A percentile compares a stretch with the other conserved stretches of the same genome.
phyloP scores from a whole-genome alignment of 257 asterid genomes.

The Capsicum chinense region DNA sequence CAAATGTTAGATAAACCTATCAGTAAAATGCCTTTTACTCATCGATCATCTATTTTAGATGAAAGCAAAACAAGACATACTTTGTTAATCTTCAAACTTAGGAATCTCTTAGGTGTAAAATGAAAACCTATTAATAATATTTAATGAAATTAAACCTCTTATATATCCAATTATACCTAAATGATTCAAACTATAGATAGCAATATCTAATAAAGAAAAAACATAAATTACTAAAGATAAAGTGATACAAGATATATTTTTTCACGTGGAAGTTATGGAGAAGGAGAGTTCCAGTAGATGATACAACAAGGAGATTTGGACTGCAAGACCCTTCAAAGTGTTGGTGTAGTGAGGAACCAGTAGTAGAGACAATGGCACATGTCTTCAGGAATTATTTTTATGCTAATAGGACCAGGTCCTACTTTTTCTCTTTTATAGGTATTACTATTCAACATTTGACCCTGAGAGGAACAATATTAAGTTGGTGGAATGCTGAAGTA shows the following conservation, averaged over 20 bases:
- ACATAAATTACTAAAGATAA: background rate
- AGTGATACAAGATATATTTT: background rate
- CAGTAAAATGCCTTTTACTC: background rate
- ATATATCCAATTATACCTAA: background rate
- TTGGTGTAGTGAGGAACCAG: no score
- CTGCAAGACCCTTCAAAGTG: no score
- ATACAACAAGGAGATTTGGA: no score
- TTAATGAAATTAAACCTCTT: background rate
- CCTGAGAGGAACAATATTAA: no score
- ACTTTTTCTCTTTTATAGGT: no score
- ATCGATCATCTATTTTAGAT: background rate
- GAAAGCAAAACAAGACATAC: constrained; percentile 9
- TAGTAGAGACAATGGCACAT: no score
- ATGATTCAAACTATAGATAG: background rate
- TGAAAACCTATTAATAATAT: constrained; percentile 15
- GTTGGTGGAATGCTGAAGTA: no score
- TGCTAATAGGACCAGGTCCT: no score
- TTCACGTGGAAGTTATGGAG: no score
- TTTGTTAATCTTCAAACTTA: background rate
- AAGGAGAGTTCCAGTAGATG: no score
- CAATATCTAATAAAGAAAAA: background rate
- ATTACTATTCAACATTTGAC: no score
- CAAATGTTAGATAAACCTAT: background rate
- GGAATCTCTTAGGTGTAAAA: background rate
- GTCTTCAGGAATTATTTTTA: no score